Evolutionary conservation across 2,329 filamentous ascomycete species (phyloP).

Genomic region (Trichoderma afroharzianum): DNA sequence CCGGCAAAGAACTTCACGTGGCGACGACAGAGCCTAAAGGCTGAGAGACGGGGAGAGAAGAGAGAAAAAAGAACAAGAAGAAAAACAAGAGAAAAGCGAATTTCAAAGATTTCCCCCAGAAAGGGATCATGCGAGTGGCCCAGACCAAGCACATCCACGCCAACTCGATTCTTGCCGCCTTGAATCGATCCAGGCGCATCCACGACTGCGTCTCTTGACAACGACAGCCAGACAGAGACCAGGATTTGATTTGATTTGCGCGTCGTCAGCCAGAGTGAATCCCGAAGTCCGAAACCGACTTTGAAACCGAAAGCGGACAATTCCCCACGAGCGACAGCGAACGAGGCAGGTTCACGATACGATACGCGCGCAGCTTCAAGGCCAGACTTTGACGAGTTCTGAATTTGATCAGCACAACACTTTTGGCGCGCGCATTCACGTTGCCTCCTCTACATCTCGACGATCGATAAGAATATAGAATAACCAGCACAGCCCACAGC

Average conservation of each 20-base stretch:
- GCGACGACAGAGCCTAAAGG: neutral
- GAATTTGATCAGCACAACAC: neutral
- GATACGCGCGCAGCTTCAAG: neutral
- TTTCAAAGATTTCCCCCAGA: neutral
- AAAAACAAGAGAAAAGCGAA: neutral
- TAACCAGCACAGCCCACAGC: neutral
- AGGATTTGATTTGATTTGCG: neutral
- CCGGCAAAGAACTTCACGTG: constrained; percentile 1
- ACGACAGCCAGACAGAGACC: neutral
- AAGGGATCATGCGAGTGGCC: constrained; percentile 14
- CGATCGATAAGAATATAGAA: neutral
- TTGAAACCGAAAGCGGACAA: neutral
- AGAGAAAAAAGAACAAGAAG: neutral
- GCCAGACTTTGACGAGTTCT: neutral
- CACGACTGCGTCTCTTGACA: constrained; percentile 14
- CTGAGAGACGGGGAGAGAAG: neutral
- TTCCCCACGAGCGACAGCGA: neutral
- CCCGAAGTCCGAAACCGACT: neutral
- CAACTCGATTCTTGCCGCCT: constrained; percentile 4
- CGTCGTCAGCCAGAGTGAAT: neutral
- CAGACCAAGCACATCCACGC: neutral
- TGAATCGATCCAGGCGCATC: constrained; percentile 15
- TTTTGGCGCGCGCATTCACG: neutral
- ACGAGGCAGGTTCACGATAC: neutral
- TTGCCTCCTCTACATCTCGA: neutral